A percentile compares a stretch with the other conserved stretches of the same genome.
Evolutionary conservation across 345 rosid species (phyloP).

Genomic region (Pugionium cornutum): DNA sequence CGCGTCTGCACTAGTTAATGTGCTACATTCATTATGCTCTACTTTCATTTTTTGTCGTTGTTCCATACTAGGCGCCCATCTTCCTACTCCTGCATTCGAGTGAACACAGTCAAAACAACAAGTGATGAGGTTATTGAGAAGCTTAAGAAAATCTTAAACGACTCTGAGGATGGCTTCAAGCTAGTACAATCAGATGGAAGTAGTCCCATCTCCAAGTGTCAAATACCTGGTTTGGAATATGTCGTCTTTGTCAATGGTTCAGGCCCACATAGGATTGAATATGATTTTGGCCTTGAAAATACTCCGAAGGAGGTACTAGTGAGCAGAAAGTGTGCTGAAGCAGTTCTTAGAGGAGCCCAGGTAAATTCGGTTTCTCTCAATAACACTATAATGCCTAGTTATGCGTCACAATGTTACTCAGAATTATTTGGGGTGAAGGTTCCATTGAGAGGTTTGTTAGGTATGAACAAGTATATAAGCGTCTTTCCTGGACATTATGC

Average conservation of each 20-base stretch:
- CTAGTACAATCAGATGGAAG: constrained; percentile 36
- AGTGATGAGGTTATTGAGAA: constrained; percentile 72
- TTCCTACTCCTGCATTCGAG: constrained; percentile 82
- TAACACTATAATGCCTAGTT: background rate
- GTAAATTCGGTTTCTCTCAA: constrained; percentile 34
- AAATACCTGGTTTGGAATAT: constrained; percentile 77
- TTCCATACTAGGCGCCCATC: constrained; percentile 67
- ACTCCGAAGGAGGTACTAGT: constrained; percentile 93
- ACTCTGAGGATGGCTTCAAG: constrained; percentile 34
- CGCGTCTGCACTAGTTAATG: background rate
- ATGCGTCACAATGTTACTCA: background rate
- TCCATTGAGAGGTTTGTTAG: background rate
- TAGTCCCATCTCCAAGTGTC: constrained; percentile 54
- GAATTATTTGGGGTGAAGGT: background rate
- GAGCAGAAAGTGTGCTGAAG: constrained; percentile 96
- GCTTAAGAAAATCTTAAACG: constrained; percentile 48
- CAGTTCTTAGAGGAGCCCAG: constrained; percentile 99
- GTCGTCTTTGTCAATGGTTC: constrained; percentile 85
- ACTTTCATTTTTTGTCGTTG: background rate
- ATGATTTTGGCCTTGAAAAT: constrained; percentile 49
- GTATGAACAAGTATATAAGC: constrained; percentile 3
- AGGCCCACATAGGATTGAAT: constrained; percentile 76
- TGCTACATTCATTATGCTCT: constrained; percentile 1
- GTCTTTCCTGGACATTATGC: background rate
- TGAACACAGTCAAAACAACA: constrained; percentile 70